Percentiles rank a stretch among this genome's conserved stretches.
Conservation (phyloP, 257 asterid genomes). For the Nicotiana undulata region DNA sequence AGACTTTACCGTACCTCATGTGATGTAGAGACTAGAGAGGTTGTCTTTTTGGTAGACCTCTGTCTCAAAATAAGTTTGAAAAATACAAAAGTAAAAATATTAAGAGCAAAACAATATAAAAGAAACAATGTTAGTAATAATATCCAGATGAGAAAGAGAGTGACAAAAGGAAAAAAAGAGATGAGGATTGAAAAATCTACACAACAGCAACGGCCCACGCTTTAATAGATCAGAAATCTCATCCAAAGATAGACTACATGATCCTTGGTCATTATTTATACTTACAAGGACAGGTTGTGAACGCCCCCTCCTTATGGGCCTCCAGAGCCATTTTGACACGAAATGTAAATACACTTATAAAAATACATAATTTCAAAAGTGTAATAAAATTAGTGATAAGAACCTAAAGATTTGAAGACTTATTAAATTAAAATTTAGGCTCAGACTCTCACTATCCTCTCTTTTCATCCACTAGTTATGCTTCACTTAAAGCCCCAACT, state of each 20-base stretch:
- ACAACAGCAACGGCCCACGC: slow-evolving; percentile 40
- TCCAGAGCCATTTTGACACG: background rate
- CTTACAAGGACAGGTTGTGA: slow-evolving; percentile 34
- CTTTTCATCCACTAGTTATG: slow-evolving; percentile 35
- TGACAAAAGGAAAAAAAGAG: slow-evolving; percentile 13
- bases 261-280: slow-evolving; percentile 11
- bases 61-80: too few species aligned
- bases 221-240: slow-evolving; percentile 26
- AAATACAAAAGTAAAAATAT: too few species aligned
- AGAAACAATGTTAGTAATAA: background rate
- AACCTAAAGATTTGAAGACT: background rate
- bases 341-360: background rate
- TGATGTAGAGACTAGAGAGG: rapidly evolving
- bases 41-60: too few species aligned
- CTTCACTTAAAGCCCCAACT: too few species aligned
- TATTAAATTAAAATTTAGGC: background rate
- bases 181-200: slow-evolving; percentile 23
- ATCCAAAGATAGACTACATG: slow-evolving; percentile 35
- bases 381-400: background rate
- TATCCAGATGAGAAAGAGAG: slow-evolving; percentile 34
- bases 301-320: too few species aligned
- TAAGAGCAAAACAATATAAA: too few species aligned
- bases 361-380: background rate
- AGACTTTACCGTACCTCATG: too few species aligned
- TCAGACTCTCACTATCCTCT: background rate